phyloP scores from a whole-genome alignment of 495 filamentous ascomycete genomes.

The Aspergillus sclerotioniger region DNA sequence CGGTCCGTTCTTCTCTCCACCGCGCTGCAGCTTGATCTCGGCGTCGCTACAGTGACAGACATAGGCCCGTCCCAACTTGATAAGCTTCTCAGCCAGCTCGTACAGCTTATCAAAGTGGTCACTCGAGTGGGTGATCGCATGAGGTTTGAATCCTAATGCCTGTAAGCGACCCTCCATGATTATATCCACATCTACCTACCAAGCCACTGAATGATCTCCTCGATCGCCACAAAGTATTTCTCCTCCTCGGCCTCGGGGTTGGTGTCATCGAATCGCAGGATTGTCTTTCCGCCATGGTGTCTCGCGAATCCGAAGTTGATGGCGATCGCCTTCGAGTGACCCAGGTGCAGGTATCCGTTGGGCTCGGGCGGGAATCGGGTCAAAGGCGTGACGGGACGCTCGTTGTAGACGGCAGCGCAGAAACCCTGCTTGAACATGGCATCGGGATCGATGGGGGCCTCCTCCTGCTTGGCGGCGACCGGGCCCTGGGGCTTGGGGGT shows the following conservation, averaged over 20 bases:
- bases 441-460: constrained; percentile 57
- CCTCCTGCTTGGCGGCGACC: constrained; percentile 37
- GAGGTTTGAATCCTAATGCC: constrained; percentile 61
- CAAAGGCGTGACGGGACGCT: constrained; percentile 60
- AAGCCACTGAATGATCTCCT: constrained; percentile 77
- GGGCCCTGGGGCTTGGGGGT: constrained; percentile 27
- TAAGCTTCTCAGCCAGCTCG: constrained; percentile 82
- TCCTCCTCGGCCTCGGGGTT: constrained; percentile 83
- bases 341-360: constrained; percentile 73
- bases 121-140: constrained; percentile 71
- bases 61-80: constrained; percentile 69
- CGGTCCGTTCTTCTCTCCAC: constrained; percentile 64
- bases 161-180: background rate
- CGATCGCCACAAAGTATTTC: constrained; percentile 72
- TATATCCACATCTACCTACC: constrained; percentile 21
- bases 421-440: constrained; percentile 85
- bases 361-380: constrained; percentile 95
- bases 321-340: constrained; percentile 94
- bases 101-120: constrained; percentile 89
- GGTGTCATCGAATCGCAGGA: constrained; percentile 73
- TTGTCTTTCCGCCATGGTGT: constrained; percentile 67
- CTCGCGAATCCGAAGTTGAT: constrained; percentile 96
- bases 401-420: constrained; percentile 75
- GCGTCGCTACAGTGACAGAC: constrained; percentile 71
- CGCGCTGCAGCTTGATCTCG: constrained; percentile 82